A percentile compares a stretch with the other conserved stretches of the same genome.
Conservation (phyloP, 768 basidiomycete genomes). For the Hygrophorus russula region DNA sequence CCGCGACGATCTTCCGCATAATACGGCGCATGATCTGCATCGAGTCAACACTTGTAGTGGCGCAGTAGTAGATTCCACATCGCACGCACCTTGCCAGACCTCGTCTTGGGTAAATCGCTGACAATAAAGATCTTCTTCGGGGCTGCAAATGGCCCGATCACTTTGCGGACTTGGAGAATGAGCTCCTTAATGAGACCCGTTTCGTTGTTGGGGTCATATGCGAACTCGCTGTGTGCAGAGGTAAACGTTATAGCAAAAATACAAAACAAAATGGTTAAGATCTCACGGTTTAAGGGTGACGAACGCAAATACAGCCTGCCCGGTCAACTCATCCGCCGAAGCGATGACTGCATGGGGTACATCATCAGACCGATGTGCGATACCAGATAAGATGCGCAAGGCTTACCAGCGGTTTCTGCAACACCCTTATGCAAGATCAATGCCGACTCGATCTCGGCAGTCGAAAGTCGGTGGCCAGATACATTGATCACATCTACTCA, state of each 20-base stretch:
- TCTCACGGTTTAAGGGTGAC: constrained; percentile 89
- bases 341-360: constrained; percentile 48
- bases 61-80: neutral
- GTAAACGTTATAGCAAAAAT: neutral
- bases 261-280: neutral
- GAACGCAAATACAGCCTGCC: constrained; percentile 91
- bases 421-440: constrained; percentile 92
- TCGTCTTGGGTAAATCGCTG: constrained; percentile 83
- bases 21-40: constrained; percentile 85
- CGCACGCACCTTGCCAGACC: constrained; percentile 74
- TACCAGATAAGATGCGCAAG: neutral
- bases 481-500: constrained; percentile 89
- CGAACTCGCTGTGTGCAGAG: constrained; percentile 52
- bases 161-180: constrained; percentile 89
- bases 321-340: constrained; percentile 77
- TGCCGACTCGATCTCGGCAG: constrained; percentile 96
- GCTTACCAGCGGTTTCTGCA: constrained; percentile 78
- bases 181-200: constrained; percentile 72
- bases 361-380: neutral
- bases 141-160: constrained; percentile 95
- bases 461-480: constrained; percentile 92
- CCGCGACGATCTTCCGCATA: constrained; percentile 91
- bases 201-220: constrained; percentile 63
- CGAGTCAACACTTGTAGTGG: neutral
- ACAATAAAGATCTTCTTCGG: constrained; percentile 89